Evolutionary conservation across 768 basidiomycete species (phyloP), one percentile per base, ranked within the genome.

Genomic region (Xerocomellus intermedius): DNA sequence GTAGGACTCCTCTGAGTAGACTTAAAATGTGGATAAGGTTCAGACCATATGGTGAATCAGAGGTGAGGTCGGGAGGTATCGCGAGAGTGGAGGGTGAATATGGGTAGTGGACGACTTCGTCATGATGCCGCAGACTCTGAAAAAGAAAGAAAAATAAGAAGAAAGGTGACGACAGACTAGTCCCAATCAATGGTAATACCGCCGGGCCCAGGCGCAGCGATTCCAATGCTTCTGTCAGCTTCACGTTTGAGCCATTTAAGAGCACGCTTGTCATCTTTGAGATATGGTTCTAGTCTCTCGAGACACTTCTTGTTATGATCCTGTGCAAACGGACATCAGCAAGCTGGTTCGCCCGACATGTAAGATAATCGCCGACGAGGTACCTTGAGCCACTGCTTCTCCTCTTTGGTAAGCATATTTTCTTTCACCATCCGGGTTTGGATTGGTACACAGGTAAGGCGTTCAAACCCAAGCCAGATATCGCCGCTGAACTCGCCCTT

Each of bases 361-460:
- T n/a, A 17, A 42, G 32, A 58, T 37, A 35, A 60, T 38, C 38
- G n/a, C 50, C 36, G 35, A 70, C 77, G 2, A 48, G 6, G 47
- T 56, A 84, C 85, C 77, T 87, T 89, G 46, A 98, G 65, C 96
- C 96, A 98, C 51, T 80, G 73, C 58, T 83, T 87, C 75, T 98
- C 94, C 56, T 89, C 87, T 67, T 87, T 90, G 17, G 87, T 84
- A 52, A 98, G 81, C 82, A 97, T 84, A 48, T 69, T 77, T 44
- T 85, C 88, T 66, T 92, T 89, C 48, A 98, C 86, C 84, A 98
- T 89, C 61, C 82, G 79, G 2, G 90, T 89, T 71, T 94, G 89
- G 64, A 98, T 97, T 4, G 96, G 96, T 10, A 98, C 94, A 74
- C 90, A 87, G 3, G 95, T 96, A 62, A 98, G 76, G 5, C 94